Evolutionary conservation across 176 grass and related monocot genomes (phyloP), one percentile per base, ranked within the genome.

Genomic region (Puya raimondii): DNA sequence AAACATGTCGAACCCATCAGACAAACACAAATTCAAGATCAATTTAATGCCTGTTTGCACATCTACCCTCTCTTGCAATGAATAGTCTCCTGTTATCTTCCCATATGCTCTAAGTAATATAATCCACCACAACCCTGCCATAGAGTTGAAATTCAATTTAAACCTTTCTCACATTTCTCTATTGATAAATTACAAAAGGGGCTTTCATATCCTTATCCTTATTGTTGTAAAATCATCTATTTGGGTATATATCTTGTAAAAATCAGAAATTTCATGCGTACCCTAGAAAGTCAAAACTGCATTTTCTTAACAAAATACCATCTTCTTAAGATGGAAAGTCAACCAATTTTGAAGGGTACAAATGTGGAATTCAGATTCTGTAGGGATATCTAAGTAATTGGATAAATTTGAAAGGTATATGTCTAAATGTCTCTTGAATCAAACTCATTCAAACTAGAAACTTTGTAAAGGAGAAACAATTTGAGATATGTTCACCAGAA

Each of bases 1-100:
- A 48, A 91, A 91, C 89, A 91, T 91, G 73, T 91, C 89, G 10
- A 91, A 91, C 61, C 89, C 89, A 85, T 91, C 89, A 54, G 85
- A 65, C 74, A 91, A 80, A 80, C 89, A 91, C 68, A 85, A 80
- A 71, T 80, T 85, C 61, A 91, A 74, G 27, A 91, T 91, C 82
- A 91, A 47, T 71, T 74, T 87, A 71, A 91, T 91, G 67, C 89
- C 89, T 0, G 89, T 91, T 80, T 91, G 89, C 72, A 91, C 85
- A 75, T 88, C 85, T 26, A 91, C 79, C 82, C 89, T 88, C 80
- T 88, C 82, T 80, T 85, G 82, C 69, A 91, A 68, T 52, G 70
- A 53, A 78, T 70, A 66, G 53, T 91, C 89, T 20, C 89, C 89
- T 69, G 79, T 91, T 59, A 91, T 85, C 79, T 91, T 91, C 71